Evolutionary conservation across 345 rosid species (phyloP), one percentile per base, ranked within the genome.

Genomic region (Melaleuca alternifolia): DNA sequence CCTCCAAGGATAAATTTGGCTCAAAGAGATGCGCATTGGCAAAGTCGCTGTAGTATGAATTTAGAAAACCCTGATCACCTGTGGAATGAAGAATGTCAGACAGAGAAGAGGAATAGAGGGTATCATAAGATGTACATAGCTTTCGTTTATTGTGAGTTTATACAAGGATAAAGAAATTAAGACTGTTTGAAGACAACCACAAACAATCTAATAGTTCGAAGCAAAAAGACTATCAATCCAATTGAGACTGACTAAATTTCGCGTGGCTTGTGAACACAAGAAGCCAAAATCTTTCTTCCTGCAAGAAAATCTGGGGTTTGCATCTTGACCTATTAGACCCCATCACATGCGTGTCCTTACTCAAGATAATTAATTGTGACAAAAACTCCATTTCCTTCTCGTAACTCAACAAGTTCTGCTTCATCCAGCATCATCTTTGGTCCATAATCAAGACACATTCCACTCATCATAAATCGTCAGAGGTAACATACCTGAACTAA

Each of bases 41-140:
- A 87, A 97, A 96, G 71, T 93, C 95, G 26, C 93, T 88, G 90
- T 93, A 95, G 54, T 97, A 97, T 0, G 98, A 95, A 91, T 96
- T 97, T 84, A 97, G 91, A 84, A 97, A 97, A 28, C 99, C 98
- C 88, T 97, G 99, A 87, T 95, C 99, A 77, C 99, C 93, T 92
- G 93, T 88, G 57, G 87, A 85, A 57, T 57, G 51, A 76, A 84
- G 41, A 2, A 84, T 83, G 85, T 48, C 16, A 41, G 44, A 84
- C 46, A 46, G 23, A 82, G 50, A 84, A 41, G 81, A 71, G 26
- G 48, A 71, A 71, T 24, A 71, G 79, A 33, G 24, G 9, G 79
- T 37, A 71, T 33, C 10, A 71, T 9, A 41, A 71, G 79, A 33
- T 8, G 24, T 71, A 71, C 79, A 71, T 21, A 71, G 24, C 48